Percentiles rank a stretch among this genome's conserved stretches.
These are phyloP conservation scores for Acanthamoeba sp. DNA, from an alignment of 208 protist genomes.

Conservation along the genomic window DNA sequence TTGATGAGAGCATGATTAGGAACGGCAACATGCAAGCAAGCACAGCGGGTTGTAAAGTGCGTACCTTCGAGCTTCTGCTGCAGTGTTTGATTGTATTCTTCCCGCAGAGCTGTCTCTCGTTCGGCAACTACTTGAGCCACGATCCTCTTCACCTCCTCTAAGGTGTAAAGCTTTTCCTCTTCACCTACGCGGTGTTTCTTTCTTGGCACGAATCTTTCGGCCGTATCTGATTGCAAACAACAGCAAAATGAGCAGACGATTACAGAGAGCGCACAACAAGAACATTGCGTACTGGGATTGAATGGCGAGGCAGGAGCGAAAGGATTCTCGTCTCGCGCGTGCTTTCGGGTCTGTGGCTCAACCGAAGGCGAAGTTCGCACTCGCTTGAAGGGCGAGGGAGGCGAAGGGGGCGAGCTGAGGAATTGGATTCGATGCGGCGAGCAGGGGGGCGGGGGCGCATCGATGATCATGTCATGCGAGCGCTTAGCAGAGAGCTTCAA, in stretches of 20 bases:
- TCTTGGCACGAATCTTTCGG: conserved; percentile 34
- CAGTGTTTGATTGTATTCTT: conserved; percentile 32
- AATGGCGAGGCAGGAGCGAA: background rate
- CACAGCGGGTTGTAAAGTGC: background rate
- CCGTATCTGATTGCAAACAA: background rate
- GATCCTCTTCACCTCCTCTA: conserved; percentile 65
- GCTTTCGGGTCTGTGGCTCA: conserved; percentile 23
- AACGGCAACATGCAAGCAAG: background rate
- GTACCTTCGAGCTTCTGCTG: conserved; percentile 46
- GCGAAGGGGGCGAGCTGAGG: background rate
- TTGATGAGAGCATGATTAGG: background rate
- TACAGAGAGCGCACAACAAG: background rate
- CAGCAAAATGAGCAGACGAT: background rate
- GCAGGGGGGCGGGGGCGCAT: conserved; percentile 56
- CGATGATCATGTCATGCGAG: conserved; percentile 59
- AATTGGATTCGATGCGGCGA: conserved; percentile 70
- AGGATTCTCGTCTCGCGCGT: background rate
- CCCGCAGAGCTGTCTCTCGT: conserved; percentile 23
- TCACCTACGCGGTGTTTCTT: background rate
- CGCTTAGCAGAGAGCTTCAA: conserved; percentile 61
- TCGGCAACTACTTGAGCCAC: conserved; percentile 49
- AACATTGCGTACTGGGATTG: background rate
- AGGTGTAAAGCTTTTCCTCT: conserved; percentile 56
- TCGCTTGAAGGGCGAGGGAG: conserved; percentile 58
- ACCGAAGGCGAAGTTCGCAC: background rate